Base-by-base conservation (phyloP, 2,329 filamentous ascomycete genomes). In the Sphaceloma murrayae region DNA sequence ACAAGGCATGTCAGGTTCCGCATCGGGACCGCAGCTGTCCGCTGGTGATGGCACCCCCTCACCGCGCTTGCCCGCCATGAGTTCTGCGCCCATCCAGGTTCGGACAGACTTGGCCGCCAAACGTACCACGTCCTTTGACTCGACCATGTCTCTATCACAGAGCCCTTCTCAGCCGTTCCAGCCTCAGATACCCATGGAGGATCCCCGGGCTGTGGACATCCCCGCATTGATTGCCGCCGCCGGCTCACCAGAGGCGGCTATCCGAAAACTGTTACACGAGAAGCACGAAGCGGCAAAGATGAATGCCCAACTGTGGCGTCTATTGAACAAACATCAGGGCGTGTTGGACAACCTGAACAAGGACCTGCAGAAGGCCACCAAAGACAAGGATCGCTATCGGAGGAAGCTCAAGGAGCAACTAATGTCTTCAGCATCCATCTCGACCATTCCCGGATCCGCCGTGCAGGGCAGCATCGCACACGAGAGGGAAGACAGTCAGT, bases 261-360 rank as follows among this genome's bases (percentile, higher is more conserved):
- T 98, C 48, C 77, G 86, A 53, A 85, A 91, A 56, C 68, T 98
- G 39, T 67, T 95, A 51, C 93, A 85, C 59, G 91, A 98, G 59
- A 96, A 95, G 62, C 79, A 89, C 51, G 83, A 85, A 38, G 83
- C 87, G 45, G 77, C 85, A 4, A 82, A 85, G 53, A 91, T 96
- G 58, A 96, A 96, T 59, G 72, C 80, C 13, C 89, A 98, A 61
- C 67, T 98, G 56, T 98, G 91, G 91, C 81, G 87, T 40, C 67
- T 98, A 34, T 87, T 98, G 39, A 89, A 96, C 62, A 96, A 98
- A 67, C 91, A 98, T 63, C 75, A 89, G 50, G 79, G 86, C 11
- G 88, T 98, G 79, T 87, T 98, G 45, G 65, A 94, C 14, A 89
- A 88, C 5, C 71, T 98, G 50, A 95, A 96, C 58, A 94, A 91